These are phyloP conservation scores for Hypoxylon sp. DNA, from an alignment of 2,329 filamentous ascomycete genomes.

Conservation along the genomic window DNA sequence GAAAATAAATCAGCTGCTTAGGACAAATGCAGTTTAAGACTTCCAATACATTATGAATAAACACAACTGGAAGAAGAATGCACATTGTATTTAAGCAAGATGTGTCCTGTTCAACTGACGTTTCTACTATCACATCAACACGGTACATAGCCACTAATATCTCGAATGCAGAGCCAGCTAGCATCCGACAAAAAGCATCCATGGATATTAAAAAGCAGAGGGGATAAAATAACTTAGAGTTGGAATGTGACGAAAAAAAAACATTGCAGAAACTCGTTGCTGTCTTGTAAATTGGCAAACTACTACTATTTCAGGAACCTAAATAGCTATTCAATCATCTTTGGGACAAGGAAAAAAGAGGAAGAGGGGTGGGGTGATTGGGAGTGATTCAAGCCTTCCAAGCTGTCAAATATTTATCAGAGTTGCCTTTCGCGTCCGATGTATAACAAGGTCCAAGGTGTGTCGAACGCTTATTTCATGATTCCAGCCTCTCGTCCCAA, in stretches of 20 bases:
- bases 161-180: too few relatives aligned
- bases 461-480: constrained; percentile 99
- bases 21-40: not conserved
- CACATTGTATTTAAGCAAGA: not conserved
- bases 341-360: not conserved
- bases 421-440: constrained; percentile 99
- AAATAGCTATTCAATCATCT: not conserved
- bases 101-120: not conserved
- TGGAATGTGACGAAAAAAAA: not conserved
- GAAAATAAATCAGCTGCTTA: not conserved
- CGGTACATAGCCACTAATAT: too few relatives aligned
- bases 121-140: not conserved
- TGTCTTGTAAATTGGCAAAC: not conserved
- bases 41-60: not conserved
- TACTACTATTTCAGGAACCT: not conserved
- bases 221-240: not conserved
- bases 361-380: not conserved
- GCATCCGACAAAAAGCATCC: too few relatives aligned
- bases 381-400: constrained; percentile 46
- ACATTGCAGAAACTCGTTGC: not conserved
- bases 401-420: constrained; percentile 74
- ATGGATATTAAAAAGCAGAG: too few relatives aligned
- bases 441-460: constrained; percentile 92
- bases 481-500: constrained; percentile 75
- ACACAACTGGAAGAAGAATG: not conserved